A percentile compares a stretch with the other conserved stretches of the same genome.
phyloP scores from a whole-genome alignment of 805 yeast species.

The Metschnikowia picachoensis region DNA sequence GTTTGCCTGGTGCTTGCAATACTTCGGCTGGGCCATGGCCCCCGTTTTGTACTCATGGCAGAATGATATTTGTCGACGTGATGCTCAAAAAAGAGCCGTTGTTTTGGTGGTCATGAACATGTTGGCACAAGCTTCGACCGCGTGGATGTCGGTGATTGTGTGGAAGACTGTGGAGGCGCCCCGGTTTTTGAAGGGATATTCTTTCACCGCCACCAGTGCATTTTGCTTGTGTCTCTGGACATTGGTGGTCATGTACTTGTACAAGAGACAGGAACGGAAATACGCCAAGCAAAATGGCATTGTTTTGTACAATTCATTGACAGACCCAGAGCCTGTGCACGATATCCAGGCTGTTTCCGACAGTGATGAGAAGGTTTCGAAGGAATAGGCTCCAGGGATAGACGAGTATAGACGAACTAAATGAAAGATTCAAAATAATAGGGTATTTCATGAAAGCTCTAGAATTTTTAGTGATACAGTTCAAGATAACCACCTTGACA shows the following conservation, averaged over 20 bases:
- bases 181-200: constrained; percentile 49
- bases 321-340: constrained; percentile 18
- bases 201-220: constrained; percentile 47
- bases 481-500: no score
- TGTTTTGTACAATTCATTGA: constrained; percentile 24
- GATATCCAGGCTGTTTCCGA: constrained; percentile 1
- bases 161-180: constrained; percentile 62
- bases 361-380: constrained; percentile 7
- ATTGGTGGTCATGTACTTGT: constrained; percentile 47
- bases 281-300: constrained; percentile 36
- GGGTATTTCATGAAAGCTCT: background rate
- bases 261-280: constrained; percentile 31
- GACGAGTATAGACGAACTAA: background rate
- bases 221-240: constrained; percentile 46
- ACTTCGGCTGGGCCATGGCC: constrained; percentile 61
- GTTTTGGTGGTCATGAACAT: constrained; percentile 54
- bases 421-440: background rate
- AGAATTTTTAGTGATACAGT: background rate
- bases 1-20: constrained; percentile 59
- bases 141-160: constrained; percentile 45
- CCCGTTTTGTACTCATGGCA: constrained; percentile 58
- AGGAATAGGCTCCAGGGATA: background rate
- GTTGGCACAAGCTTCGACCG: constrained; percentile 52
- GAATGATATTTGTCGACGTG: constrained; percentile 54
- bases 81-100: constrained; percentile 52